A percentile compares a stretch with the other conserved stretches of the same genome.
Evolutionary conservation across 352 stramenopile species (phyloP).

Genomic region (Stramenopiles sp.): DNA sequence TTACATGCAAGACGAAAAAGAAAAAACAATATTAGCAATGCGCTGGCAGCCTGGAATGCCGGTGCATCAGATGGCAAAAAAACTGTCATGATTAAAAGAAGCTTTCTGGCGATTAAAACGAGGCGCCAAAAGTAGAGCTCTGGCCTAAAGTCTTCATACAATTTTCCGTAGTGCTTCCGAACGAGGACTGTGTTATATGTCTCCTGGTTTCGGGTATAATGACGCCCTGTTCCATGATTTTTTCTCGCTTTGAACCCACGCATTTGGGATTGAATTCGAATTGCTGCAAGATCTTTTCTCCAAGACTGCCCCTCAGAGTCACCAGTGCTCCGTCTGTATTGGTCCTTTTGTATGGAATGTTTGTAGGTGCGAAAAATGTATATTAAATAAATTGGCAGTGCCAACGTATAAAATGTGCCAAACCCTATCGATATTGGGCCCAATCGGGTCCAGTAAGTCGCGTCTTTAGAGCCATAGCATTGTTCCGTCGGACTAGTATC

Average conservation of each 20-base stretch:
- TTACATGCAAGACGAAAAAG: neutral
- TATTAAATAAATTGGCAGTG: neutral
- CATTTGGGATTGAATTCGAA: neutral
- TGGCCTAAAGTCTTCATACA: conserved; percentile 21
- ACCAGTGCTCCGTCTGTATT: neutral
- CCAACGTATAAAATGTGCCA: neutral
- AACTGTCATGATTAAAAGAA: conserved; percentile 14
- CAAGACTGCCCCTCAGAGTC: neutral
- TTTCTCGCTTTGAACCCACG: neutral
- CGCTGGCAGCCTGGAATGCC: neutral
- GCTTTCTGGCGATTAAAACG: conserved; percentile 19
- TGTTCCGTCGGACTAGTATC: neutral
- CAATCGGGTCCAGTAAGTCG: neutral
- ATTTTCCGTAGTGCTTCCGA: conserved; percentile 18
- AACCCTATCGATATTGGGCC: neutral
- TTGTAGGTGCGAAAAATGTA: neutral
- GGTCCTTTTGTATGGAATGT: neutral
- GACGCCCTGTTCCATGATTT: neutral
- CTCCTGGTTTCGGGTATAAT: neutral
- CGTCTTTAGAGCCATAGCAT: neutral
- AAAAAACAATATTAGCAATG: neutral
- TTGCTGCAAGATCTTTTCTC: neutral
- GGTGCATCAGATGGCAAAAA: neutral
- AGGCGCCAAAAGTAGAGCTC: conserved; percentile 21
- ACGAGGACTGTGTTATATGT: neutral